Evolutionary conservation across 1,139 yeast species (phyloP), one percentile per base, ranked within the genome.

Genomic region (Tardiomyces blankii): DNA sequence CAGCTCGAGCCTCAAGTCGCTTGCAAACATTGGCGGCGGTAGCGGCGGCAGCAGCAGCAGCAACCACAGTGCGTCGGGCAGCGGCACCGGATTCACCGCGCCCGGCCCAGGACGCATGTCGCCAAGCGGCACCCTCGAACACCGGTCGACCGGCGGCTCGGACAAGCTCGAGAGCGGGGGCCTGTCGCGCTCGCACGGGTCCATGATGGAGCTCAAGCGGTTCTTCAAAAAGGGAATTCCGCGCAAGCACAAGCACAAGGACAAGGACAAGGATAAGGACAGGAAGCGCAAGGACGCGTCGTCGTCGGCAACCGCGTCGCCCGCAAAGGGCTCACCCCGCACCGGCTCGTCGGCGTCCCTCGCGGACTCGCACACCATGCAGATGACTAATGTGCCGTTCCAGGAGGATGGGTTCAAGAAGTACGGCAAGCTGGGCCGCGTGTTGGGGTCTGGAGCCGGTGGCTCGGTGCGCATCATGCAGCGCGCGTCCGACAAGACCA

Each of bases 371-470:
- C 53, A 40, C 27, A 46, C 41, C 13, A 45, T 30, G 42, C 49
- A 50, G 51, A 33, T 51, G 45, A 51, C 49, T 42, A 50, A 56
- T 27, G 52, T 63, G 51, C 71, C 71, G 8, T 67, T 68, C 49
- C 61, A 63, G 49, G 70, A 68, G 47, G 67, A 64, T 39, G 69
- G 70, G 11, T 64, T 66, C 49, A 83, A 82, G 55, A 85, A 89
- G 61, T 93, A 91, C 64, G 95, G 95, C 50, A 85, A 82, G 55
- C 70, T 89, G 52, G 96, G 96, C 45, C 84, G 86, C 54, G 82
- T 85, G 50, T 70, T 93, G 54, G 99, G 98, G 27, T 82, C 95
- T 27, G 99, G 99, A 38, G 98, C 98, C 2, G 99, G 98, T 42
- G 99, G 99, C 4, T 83, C 94, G 1, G 99, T 93, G 14, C 79